Evolutionary conservation across 768 basidiomycete species (phyloP), one percentile per base, ranked within the genome.

Genomic region (Candolleomyces eurysporus): DNA sequence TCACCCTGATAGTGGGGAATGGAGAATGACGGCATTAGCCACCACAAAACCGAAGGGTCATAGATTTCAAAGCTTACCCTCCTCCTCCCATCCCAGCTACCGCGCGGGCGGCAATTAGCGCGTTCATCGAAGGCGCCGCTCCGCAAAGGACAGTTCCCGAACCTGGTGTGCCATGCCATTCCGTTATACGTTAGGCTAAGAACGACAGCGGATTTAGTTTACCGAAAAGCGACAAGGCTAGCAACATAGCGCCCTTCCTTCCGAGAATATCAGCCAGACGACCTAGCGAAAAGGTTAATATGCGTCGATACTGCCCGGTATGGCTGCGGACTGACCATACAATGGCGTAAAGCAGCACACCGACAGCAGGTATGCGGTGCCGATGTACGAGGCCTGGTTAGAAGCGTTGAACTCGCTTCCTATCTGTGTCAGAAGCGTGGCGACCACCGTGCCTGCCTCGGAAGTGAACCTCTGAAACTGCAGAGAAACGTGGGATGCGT

Each of bases 21-120:
- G 65, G 67, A 56, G 63, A 48, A 59, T 65, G 66, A 69, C 59
- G 61, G 63, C 60, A 65, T 67, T 62, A 64, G 61, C 66, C 36
- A 36, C 36, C 36, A 65, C 66, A 59, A 56, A 58, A 63, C 57
- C 57, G 50, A 51, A 49, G 49, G 57, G 21, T 60, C 56, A 66
- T 70, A 42, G 61, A 42, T 21, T 31, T 36, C 7, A 43, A 58
- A 46, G 84, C 89, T 74, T 71, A 92, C 87, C 93, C 90, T 73
- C 93, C 94, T 60, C 94, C 93, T 59, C 92, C 94, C 86, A 93
- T 92, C 53, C 95, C 95, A 30, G 95, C 94, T 48, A 97, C 75
- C 3, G 92, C 87, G 13, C 96, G 85, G 59, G 90, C 91, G 46
- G 81, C 80, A 63, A 96, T 93, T 57, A 97, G 82, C 13, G 81